These are phyloP conservation scores for Metschnikowia santaceciliae DNA, from an alignment of 805 yeast species.

Conservation along the genomic window DNA sequence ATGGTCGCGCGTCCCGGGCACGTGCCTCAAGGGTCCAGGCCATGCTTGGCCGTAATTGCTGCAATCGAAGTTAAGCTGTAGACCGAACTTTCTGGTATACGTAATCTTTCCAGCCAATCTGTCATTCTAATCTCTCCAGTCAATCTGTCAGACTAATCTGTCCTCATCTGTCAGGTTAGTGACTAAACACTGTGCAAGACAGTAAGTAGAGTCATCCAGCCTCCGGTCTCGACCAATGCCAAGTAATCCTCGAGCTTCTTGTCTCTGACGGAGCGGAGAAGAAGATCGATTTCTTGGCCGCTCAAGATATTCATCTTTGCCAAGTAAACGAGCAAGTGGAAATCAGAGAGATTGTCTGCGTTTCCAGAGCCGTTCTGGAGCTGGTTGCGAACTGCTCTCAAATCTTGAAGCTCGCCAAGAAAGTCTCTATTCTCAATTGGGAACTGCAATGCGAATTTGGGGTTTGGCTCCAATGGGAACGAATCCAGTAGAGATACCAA, in stretches of 20 bases:
- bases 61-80: background rate
- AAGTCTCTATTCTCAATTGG: slow-evolving; percentile 79
- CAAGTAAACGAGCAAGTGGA: slow-evolving; percentile 69
- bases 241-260: slow-evolving; percentile 44
- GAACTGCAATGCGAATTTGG: slow-evolving; percentile 53
- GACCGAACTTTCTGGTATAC: too few relatives aligned
- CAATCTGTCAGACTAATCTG: too few relatives aligned
- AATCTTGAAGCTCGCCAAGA: slow-evolving; percentile 70
- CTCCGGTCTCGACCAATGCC: slow-evolving; percentile 56
- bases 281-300: slow-evolving; percentile 47
- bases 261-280: slow-evolving; percentile 46
- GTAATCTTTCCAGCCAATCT: too few relatives aligned
- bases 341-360: slow-evolving; percentile 50
- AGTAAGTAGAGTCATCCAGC: slow-evolving; percentile 79
- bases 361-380: slow-evolving; percentile 36
- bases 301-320: slow-evolving; percentile 54
- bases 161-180: too few relatives aligned
- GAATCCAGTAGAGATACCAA: slow-evolving; percentile 89
- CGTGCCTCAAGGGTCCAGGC: background rate
- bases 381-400: slow-evolving; percentile 49
- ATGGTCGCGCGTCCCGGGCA: background rate
- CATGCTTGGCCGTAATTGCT: background rate
- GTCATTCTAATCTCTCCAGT: too few relatives aligned
- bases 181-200: slow-evolving; percentile 30
- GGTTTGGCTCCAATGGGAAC: slow-evolving; percentile 64